Evolutionary conservation across 208 protist species (phyloP), one percentile per base, ranked within the genome.

Genomic region (Leishmania arabica): DNA sequence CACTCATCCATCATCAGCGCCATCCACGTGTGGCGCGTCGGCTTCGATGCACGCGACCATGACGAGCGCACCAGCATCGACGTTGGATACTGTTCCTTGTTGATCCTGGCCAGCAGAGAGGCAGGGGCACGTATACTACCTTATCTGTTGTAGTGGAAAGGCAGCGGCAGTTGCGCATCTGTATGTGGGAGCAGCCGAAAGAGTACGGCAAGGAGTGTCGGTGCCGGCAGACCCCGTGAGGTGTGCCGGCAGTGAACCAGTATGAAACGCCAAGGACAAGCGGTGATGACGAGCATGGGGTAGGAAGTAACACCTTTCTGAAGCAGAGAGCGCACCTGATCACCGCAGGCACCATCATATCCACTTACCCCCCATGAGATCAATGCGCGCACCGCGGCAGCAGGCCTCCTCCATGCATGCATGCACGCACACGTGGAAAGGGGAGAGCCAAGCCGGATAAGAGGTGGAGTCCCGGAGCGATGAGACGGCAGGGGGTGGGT

Each of bases 1-100:
- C 82, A 86, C 66, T 86, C 82, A 27, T 86, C 82, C 56, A 82
- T 65, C 82, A 86, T 86, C 8, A 86, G 65, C 73, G 68, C 56
- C 74, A 82, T 86, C 82, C 82, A 86, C 53, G 82, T 79, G 56
- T 86, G 82, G 27, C 77, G 78, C 40, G 73, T 47, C 34, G 47
- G 77, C 74, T 51, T n/a, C 53, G 82, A 56, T 21, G 74, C 78
- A 21, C 45, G 60, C 42, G 49, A 72, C 53, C 72, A 71, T 3
- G 70, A 53, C 13, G 78, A 73, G 3, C 73, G 78, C 47, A 78
- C 3, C 1, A 82, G 34, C 82, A 85, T 85, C 19, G 37, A 27
- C 42, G n/a, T 42, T 11, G 21, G 19, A 27, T n/a, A 49, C 24
- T 34, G 42, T 34, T 1, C 13, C 31, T 24, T 68, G 31, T 31